Evolutionary conservation across 257 asterid species (phyloP), one percentile per base, ranked within the genome.

Genomic region (Dorcoceras hygrometricum): DNA sequence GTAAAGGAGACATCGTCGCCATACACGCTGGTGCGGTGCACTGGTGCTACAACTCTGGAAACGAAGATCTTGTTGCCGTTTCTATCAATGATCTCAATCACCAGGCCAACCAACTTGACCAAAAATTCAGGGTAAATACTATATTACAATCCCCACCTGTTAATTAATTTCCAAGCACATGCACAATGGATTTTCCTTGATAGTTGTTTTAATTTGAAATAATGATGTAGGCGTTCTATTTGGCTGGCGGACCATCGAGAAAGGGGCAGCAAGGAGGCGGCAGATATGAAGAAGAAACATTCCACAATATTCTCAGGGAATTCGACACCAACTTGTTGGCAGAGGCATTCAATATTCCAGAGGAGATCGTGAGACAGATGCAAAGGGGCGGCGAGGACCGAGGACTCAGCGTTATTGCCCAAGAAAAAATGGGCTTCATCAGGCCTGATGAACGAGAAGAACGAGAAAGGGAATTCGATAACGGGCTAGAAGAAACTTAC

Each of bases 51-150:
- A 89, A 89, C 59, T 90, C 85, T 54, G 87, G 89, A 5, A 68
- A 64, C 28, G 87, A 87, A 28, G 88, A 84, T 0, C 69, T 89
- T 3, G 69, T 89, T 10, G 81, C 88, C 51, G 46, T 89, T 74
- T 70, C 90, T 66, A 23, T 89, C 50, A 85, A 85, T 31, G 95
- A 89, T 61, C 84, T 87, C 79, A 87, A 80, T 78, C 92, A 89
- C 59, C 75, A 24, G 12, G 57, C 89, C 59, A 89, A 89, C 83
- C 92, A 87, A 65, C 92, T 89, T 58, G 96, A 89, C 80, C 80
- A 89, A 27, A 83, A 62, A 69, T 74, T 72, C 78, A 78, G 92
- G 76, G 96, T 86, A 80, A 63, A 14, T 4, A 22, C 6, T 34
- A 55, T 10, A 62, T 6, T 1, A 26, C 11, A 6, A 6, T 36